Base-by-base conservation (phyloP, 805 yeast genomes). In the Yamadazyma tumulicola region DNA sequence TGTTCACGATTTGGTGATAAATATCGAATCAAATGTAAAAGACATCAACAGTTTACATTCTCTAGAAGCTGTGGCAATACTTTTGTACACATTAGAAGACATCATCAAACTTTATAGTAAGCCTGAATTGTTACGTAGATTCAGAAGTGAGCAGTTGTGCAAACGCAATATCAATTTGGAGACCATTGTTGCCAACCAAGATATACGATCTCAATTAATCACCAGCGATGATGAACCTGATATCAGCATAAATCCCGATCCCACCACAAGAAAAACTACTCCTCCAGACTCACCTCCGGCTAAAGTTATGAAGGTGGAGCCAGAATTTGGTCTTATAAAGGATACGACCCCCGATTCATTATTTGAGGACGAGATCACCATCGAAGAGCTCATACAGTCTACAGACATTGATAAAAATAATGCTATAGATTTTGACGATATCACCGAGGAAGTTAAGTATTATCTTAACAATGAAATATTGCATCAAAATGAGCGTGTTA, bases 41-140 rank as follows among this genome's bases (percentile, higher is more conserved):
- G 49, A 61, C 41, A 53, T 64, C 27, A 61, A 62, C 41, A 54
- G 48, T 30, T 51, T 67, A 19, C 64, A 63, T 42, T 39, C 51
- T 6, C 58, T 41, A 39, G 70, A 67, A 33, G 62, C 69, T 13
- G 45, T 66, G 5, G 38, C 51, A 4, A 46, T 67, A 3, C 47
- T 66, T 19, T 40, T 48, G 26, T 45, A 51, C 30, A 48, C 60
- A 10, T 49, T 65, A 22, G 48, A 57, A 18, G 60, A 59, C 36
- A 57, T 65, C 20, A 62, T 65, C 11, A 48, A 41, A 19, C 42
- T 67, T 18, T 63, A 58, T 29, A 21, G 31, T 5, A 35, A 52
- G n/a, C 54, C 53, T 1, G 55, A 45, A 12, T 35, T 49, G 11
- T 49, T 55, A 16, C 34, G 34, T 3, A 35, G 43, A 19, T 61